Evolutionary conservation across 108 stramenopile genomes (phyloP), one percentile per base, ranked within the genome.

Genomic region (Cyclostephanos invisitatus): DNA sequence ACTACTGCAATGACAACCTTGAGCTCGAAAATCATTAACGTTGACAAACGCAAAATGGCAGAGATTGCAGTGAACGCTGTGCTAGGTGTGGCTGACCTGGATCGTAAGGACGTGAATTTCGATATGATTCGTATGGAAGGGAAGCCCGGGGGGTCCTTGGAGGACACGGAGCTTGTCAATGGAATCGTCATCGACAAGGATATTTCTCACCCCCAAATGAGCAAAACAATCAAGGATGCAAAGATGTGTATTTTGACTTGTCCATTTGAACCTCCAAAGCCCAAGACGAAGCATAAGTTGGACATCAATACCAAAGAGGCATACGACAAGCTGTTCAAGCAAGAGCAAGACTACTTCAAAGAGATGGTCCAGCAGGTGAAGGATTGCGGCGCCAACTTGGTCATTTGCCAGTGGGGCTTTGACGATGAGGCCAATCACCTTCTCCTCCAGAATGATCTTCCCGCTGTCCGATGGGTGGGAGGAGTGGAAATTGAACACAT

Each of bases 221-320:
- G 89, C 51, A 97, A 95, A 68, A 74, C 82, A 22, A 83, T 99
- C 53, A 78, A 90, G 62, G 91, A 98, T 87, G 98, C 94, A 57
- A 97, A 97, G 77, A 81, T 98, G 68, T 94, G 93, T 76, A 95
- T 99, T 55, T 77, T 99, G 36, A 98, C 98, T 49, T 98, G 98
- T 85, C 98, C 98, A 22, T 96, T 99, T 81, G 99, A 98, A 84
- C 98, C 99, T 51, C 98, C 99, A 55, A 98, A 98, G 85, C 98
- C 99, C 70, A 99, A 99, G 85, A 99, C 98, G 32, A 98, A 99
- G 84, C 99, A 99, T 86, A 98, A 98, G 93, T 86, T 99, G 73
- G 97, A 99, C 74, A 99, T 99, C 78, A 84, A 87, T 42, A 95
- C 96, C 32, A 88, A 78, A 60, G 98, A 98, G 78, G 97, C 96